Base-by-base conservation (phyloP, 2,329 filamentous ascomycete genomes). In the Fusarium lyarnte region DNA sequence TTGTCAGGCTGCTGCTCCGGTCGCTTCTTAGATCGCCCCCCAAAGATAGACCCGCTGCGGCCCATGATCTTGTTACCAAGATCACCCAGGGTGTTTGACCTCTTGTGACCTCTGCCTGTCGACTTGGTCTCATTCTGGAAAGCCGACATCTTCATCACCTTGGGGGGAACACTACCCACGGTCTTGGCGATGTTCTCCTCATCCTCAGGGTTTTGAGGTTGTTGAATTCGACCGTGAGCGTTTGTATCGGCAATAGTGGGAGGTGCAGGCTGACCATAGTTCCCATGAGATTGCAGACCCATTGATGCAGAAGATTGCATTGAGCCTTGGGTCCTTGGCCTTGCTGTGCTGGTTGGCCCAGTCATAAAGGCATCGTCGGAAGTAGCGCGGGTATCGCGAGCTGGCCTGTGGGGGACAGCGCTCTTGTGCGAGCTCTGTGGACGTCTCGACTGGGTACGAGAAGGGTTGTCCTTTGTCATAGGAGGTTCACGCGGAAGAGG, bases 201-300 rank as follows among this genome's bases (percentile, higher is more conserved):
- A 36, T 95, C 94, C 72, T 89, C 90, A 6, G 63, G 69, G 42
- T 76, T 79, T 3, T 76, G 74, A 77, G 93, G 93, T 79, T 97
- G 95, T 73, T 96, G 93, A 77, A 98, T 94, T 71, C 93, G 93
- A 71, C 94, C 95, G 80, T 97, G 93, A 8, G 89, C 94, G 81
- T 96, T 97, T 58, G 94, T 96, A 75, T 93, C 92, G 53, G 94
- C 94, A 67, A 98, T 91, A 52, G 94, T 90, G 35, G 96, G 95
- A 61, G 94, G 94, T 49, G 91, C 91, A 53, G 95, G 96, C 81
- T 97, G 94, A 73, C 94, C 94, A 81, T 98, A 98, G 52, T 80
- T 82, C 54, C 64, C 93, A 92, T 80, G 93, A 88, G 90, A 74
- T 79, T 84, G 79, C 39, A 85, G 77, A 54, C 91, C 94, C 72